Evolutionary conservation across 2,329 filamentous ascomycete species (phyloP), one percentile per base, ranked within the genome.

Genomic region (Apiospora hydei): DNA sequence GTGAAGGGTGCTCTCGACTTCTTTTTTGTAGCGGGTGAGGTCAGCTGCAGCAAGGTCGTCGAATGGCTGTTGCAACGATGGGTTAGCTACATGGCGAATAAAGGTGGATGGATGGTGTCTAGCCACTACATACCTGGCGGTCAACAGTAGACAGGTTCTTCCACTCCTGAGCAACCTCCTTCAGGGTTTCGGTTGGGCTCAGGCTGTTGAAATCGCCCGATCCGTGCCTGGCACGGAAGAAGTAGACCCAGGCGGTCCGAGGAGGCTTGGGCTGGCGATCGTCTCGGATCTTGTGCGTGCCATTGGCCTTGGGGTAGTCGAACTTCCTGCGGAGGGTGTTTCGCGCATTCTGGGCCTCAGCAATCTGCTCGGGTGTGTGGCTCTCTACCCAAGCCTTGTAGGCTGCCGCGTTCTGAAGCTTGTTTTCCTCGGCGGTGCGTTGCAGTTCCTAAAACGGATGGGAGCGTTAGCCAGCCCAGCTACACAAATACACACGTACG

Each of bases 341-440:
- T 71, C 88, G 88, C 30, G 87, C 86, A 2, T 73, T 74, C 81
- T 88, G 89, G 73, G 88, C 88, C 2, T 79, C 73, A 67, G 77
- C 73, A 70, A 89, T 85, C 43, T 82, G 79, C 69, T 78, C 77
- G 3, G 81, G 78, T 4, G 84, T 78, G 75, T 85, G 77, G 41
- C 78, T 80, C 72, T 85, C 80, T n/a, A 89, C 78, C 88, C 88
- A 90, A 21, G 82, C 79, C 79, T 85, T 83, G 77, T 82, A 82
- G 24, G 78, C 75, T 11, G 78, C 81, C 11, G 79, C 75, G 76
- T 88, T 88, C 75, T 75, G 73, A 26, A 76, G 74, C 67, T 79
- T 80, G 81, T 89, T 89, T 74, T 82, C 74, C 2, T 78, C 71
- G 41, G 79, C 81, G 16, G 51, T 76, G 30, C 78, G 75, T n/a